These are phyloP conservation scores for Backusella australiensis DNA, from an alignment of 192 early-diverging fungal species.

Conservation along the genomic window DNA sequence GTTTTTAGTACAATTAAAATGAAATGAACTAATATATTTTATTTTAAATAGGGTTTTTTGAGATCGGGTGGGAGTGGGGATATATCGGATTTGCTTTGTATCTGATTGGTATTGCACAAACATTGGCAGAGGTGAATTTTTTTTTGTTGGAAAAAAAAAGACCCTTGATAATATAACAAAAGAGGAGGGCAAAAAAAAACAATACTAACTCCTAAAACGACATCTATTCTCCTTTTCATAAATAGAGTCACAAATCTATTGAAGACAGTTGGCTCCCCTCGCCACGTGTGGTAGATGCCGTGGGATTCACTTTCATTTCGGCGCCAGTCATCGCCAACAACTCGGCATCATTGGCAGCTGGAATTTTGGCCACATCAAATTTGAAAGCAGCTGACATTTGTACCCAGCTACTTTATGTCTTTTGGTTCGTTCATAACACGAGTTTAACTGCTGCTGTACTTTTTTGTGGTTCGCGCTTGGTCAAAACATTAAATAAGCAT, in stretches of 20 bases:
- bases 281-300: slow-evolving; percentile 18
- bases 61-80: slow-evolving; percentile 27
- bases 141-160: not conserved
- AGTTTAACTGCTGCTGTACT: slow-evolving; percentile 15
- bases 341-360: slow-evolving; percentile 19
- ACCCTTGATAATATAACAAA: not conserved
- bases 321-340: slow-evolving; percentile 22
- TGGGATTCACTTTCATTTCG: slow-evolving; percentile 16
- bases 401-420: slow-evolving; percentile 22
- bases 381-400: slow-evolving; percentile 11
- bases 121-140: slow-evolving; percentile 24
- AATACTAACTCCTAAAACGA: slow-evolving; percentile 1
- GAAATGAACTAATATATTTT: not conserved
- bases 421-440: slow-evolving; percentile 28
- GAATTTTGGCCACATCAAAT: slow-evolving; percentile 14
- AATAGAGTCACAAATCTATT: slow-evolving; percentile 28
- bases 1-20: not conserved
- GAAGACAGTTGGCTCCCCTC: slow-evolving; percentile 24
- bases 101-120: slow-evolving; percentile 32
- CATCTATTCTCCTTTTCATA: not conserved
- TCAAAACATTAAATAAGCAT: slow-evolving; percentile 14
- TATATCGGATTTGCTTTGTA: slow-evolving; percentile 24
- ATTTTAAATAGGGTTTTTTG: slow-evolving; percentile 20
- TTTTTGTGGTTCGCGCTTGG: slow-evolving; percentile 17
- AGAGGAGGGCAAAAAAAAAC: not conserved